Evolutionary conservation across 345 rosid genomes (phyloP).

Genomic region (Toxicodendron radicans): DNA sequence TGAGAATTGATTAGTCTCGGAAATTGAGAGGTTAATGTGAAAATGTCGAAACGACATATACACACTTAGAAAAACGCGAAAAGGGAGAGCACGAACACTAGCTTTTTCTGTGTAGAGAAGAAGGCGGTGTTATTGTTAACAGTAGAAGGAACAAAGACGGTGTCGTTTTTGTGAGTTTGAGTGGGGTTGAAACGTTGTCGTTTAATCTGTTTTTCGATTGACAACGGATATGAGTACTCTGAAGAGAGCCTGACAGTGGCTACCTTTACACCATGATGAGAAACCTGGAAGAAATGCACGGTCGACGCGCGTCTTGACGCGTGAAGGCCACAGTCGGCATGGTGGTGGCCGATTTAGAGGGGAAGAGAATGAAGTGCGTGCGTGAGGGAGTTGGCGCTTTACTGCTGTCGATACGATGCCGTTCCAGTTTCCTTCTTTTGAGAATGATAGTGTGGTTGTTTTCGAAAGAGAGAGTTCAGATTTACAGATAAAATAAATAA

Average conservation of each 20-base stretch:
- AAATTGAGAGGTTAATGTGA: slow-evolving; percentile 13
- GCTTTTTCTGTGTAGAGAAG: slow-evolving; percentile 3
- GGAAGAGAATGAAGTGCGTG: slow-evolving; percentile 22
- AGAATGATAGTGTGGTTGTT: too few relatives aligned
- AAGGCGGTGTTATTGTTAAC: background rate
- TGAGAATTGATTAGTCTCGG: slow-evolving; percentile 10
- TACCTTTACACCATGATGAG: slow-evolving; percentile 33
- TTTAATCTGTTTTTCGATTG: background rate
- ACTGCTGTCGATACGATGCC: too few relatives aligned
- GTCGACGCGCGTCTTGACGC: slow-evolving; percentile 28
- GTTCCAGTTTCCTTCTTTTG: too few relatives aligned
- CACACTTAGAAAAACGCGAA: background rate
- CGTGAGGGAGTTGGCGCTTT: background rate
- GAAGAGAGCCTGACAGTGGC: slow-evolving; percentile 39
- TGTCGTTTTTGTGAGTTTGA: background rate
- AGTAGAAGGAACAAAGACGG: background rate
- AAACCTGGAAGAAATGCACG: background rate
- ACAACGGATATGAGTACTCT: slow-evolving; percentile 13
- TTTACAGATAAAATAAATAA: too few relatives aligned
- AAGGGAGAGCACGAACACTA: background rate
- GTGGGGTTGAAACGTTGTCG: background rate
- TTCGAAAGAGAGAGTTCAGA: too few relatives aligned
- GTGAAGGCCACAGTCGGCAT: slow-evolving; percentile 8
- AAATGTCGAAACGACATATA: slow-evolving; percentile 10
- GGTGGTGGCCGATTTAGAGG: background rate